Conservation (phyloP, 306 rosid species). For the Malus sylvestris region DNA sequence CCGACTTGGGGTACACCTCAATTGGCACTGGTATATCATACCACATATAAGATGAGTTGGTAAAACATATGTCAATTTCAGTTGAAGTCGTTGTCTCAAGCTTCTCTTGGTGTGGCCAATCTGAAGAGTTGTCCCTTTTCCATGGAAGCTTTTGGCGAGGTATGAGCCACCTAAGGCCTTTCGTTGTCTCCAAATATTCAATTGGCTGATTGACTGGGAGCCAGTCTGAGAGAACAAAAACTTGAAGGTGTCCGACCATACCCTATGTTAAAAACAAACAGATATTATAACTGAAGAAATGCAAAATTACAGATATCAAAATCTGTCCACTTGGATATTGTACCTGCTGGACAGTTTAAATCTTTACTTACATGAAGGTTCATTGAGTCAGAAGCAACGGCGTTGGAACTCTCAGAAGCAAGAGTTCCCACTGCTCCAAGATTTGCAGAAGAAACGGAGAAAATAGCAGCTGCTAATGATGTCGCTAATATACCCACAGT, state of each 20-base stretch:
- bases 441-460: constrained; percentile 53
- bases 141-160: constrained; percentile 64
- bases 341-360: neutral
- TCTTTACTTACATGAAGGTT: constrained; percentile 47
- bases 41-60: constrained; percentile 13
- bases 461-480: constrained; percentile 41
- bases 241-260: constrained; percentile 63
- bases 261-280: constrained; percentile 33
- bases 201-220: constrained; percentile 35
- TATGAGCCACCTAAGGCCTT: constrained; percentile 62
- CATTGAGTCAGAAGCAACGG: constrained; percentile 23
- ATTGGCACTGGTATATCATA: constrained; percentile 12
- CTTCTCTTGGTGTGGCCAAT: constrained; percentile 16
- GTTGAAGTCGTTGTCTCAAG: constrained; percentile 1
- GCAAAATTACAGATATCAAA: too few relatives aligned
- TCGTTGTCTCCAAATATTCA: constrained; percentile 49
- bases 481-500: constrained; percentile 57
- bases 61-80: neutral
- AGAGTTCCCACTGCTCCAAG: constrained; percentile 45
- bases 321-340: neutral
- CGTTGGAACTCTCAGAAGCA: constrained; percentile 34
- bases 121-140: constrained; percentile 26
- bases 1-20: constrained; percentile 14
- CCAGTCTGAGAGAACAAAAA: constrained; percentile 63
- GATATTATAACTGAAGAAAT: constrained; percentile 3